Base-by-base conservation (phyloP, 306 rosid genomes). In the Citrullus amarus region DNA sequence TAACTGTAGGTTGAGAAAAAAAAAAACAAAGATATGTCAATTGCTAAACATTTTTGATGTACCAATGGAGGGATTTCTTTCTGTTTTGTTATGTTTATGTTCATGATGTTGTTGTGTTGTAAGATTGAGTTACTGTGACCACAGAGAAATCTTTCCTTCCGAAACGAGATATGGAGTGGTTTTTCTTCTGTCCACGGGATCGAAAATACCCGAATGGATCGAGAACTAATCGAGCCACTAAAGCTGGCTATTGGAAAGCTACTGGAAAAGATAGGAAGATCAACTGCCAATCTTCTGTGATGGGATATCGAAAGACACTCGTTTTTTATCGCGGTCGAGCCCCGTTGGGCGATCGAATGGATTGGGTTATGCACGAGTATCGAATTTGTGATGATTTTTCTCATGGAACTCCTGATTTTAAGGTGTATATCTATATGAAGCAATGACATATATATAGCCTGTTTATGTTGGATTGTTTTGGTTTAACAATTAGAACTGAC, bases 241-340 rank as follows among this genome's bases (percentile, higher is more conserved):
- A 89, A 86, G 91, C 91, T 60, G 98, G 98, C 59, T 93, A 93
- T 83, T 93, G 98, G 98, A 93, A 93, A 86, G 98, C 98, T 83
- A 93, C 98, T 9, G 98, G 98, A 73, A 93, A 93, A 83, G 98
- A 93, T 80, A 83, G 89, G 74, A 93, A 88, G 86, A 80, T 93
- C 75, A 87, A 79, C 25, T 91, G 96, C 34, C 86, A 87, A 41
- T 81, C 88, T 36, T 36, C 81, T 56, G 90, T 88, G 48, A 86
- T 83, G 3, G 98, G 97, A 25, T 90, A 88, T 80, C 86, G 98
- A 43, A 93, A 93, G 84, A 93, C 98, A 74, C 88, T 93, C 39
- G 98, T 93, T 78, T 93, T 93, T 84, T 91, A 93, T 63, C 82
- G 91, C 18, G 98, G 98, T 54, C 91, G 98, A 38, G 98, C 98